A percentile compares a stretch with the other conserved stretches of the same genome.
These are phyloP conservation scores for Nepenthes gracilis DNA, from an alignment of 148 eudicot genomes.

Conservation along the genomic window DNA sequence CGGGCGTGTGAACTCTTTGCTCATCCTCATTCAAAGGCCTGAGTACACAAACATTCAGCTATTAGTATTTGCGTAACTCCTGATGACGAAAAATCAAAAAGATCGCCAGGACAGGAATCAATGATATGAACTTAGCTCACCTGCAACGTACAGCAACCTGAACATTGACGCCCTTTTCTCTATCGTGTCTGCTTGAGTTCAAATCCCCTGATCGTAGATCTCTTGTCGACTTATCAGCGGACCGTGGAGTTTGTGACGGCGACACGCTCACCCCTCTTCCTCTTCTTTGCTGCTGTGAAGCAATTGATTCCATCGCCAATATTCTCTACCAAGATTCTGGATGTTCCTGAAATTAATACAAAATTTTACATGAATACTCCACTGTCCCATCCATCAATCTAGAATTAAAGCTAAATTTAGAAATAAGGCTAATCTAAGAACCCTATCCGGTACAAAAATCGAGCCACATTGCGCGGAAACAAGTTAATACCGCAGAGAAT, in stretches of 20 bases:
- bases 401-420: too few species aligned
- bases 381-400: too few species aligned
- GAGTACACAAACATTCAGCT: conserved; percentile 6
- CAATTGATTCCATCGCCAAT: background rate
- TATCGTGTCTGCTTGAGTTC: conserved; percentile 41
- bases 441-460: too few species aligned
- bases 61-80: background rate
- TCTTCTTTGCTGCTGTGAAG: background rate
- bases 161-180: conserved; percentile 90
- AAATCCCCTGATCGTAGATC: conserved; percentile 72
- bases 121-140: conserved; percentile 21
- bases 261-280: conserved; percentile 33
- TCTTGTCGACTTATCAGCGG: conserved; percentile 62
- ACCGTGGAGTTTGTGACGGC: conserved; percentile 73
- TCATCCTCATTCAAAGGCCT: conserved; percentile 94
- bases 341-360: too few species aligned
- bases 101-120: background rate
- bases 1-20: conserved; percentile 61
- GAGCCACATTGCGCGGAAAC: too few species aligned
- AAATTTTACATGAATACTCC: too few species aligned
- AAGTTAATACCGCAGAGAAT: too few species aligned
- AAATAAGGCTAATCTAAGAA: too few species aligned
- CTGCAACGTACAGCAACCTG: conserved; percentile 97
- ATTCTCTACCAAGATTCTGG: too few species aligned
- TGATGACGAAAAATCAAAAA: background rate